phyloP scores from a whole-genome alignment of 1,284 basidiomycete species.

The Puccinia horiana region DNA sequence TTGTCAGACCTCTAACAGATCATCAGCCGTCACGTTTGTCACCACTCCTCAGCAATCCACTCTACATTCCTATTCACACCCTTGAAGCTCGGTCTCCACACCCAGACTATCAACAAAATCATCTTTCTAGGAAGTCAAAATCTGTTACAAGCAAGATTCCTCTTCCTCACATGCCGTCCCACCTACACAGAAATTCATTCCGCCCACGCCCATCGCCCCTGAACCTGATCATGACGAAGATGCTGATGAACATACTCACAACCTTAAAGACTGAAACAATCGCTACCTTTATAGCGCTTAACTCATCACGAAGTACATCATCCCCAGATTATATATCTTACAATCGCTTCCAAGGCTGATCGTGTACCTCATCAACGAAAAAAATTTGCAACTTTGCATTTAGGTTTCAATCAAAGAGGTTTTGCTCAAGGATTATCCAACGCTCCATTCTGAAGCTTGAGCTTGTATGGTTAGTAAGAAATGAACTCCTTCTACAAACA shows the following conservation, averaged over 20 bases:
- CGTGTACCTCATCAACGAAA: background rate
- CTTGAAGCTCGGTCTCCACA: constrained; percentile 4
- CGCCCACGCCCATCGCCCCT: constrained; percentile 46
- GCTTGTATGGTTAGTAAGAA: constrained; percentile 33
- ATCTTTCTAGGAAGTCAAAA: background rate
- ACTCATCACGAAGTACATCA: constrained; percentile 39
- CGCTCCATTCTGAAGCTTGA: constrained; percentile 36
- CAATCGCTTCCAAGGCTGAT: background rate
- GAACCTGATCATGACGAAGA: constrained; percentile 36
- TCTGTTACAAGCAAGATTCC: background rate
- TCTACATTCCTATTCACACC: background rate
- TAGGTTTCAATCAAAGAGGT: constrained; percentile 49
- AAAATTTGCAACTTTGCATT: background rate
- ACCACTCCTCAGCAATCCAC: background rate
- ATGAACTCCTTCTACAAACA: background rate
- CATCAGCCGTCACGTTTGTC: constrained; percentile 38
- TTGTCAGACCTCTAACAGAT: constrained; percentile 62
- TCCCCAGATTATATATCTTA: background rate
- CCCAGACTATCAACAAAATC: constrained; percentile 6
- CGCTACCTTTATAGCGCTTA: background rate
- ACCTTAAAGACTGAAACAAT: constrained; percentile 32
- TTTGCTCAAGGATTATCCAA: constrained; percentile 45
- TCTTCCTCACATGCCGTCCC: background rate
- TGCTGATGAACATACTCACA: constrained; percentile 47
- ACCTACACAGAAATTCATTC: constrained; percentile 12